Conservation (phyloP, 1,139 yeast genomes). For the Wickerhamiella infanticola region DNA sequence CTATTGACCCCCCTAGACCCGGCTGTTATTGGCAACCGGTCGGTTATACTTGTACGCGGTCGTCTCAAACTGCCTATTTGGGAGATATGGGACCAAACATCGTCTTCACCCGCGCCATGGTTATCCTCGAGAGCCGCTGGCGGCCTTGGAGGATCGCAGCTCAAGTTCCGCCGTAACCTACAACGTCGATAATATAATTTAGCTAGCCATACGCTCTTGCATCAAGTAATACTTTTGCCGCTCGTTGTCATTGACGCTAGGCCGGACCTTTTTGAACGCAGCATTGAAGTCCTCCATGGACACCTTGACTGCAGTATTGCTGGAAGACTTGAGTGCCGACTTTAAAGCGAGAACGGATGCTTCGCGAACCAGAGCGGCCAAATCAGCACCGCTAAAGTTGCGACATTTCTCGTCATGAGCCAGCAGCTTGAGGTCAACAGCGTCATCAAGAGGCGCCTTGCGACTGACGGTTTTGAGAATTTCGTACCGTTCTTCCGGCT, state of each 20-base stretch:
- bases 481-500: constrained; percentile 58
- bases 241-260: constrained; percentile 83
- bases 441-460: constrained; percentile 55
- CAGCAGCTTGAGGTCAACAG: constrained; percentile 44
- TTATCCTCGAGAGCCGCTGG: constrained; percentile 5
- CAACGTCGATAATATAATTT: constrained; percentile 5
- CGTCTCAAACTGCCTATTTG: constrained; percentile 46
- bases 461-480: constrained; percentile 63
- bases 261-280: constrained; percentile 65
- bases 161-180: constrained; percentile 14
- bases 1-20: constrained; percentile 38
- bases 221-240: constrained; percentile 41
- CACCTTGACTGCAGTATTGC: constrained; percentile 32
- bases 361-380: constrained; percentile 80
- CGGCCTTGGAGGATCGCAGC: constrained; percentile 14
- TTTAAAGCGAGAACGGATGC: constrained; percentile 84
- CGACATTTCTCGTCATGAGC: constrained; percentile 69
- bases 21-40: constrained; percentile 10
- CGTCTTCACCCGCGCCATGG: constrained; percentile 11
- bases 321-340: constrained; percentile 35
- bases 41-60: constrained; percentile 37
- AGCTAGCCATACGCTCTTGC: constrained; percentile 13
- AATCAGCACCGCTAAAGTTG: constrained; percentile 91
- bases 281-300: constrained; percentile 47
- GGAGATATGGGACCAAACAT: constrained; percentile 22